Evolutionary conservation across 1,284 basidiomycete genomes (phyloP).

Genomic region (Ustilago crameri): DNA sequence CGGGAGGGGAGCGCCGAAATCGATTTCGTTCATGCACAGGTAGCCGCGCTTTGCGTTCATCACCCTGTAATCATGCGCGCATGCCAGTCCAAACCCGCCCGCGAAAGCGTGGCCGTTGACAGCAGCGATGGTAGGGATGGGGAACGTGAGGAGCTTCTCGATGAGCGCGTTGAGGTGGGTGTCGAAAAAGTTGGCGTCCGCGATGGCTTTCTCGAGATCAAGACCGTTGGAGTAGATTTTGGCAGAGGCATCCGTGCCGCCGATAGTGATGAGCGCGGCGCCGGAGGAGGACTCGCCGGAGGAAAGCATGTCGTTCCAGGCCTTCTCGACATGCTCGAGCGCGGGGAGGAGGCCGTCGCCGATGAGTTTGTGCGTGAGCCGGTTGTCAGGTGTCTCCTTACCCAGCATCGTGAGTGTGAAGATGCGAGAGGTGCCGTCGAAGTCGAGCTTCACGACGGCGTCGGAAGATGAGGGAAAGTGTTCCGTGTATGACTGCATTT

Average conservation of each 20-base stretch:
- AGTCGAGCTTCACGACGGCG: conserved; percentile 34
- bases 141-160: conserved; percentile 70
- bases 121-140: conserved; percentile 78
- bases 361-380: conserved; percentile 74
- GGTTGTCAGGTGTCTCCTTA: conserved; percentile 73
- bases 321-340: conserved; percentile 79
- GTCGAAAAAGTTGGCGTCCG: conserved; percentile 77
- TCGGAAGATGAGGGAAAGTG: conserved; percentile 16
- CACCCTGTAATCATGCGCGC: conserved; percentile 88
- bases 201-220: conserved; percentile 76
- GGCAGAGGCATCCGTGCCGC: conserved; percentile 23
- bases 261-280: conserved; percentile 61
- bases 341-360: conserved; percentile 77
- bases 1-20: conserved; percentile 59
- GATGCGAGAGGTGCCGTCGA: conserved; percentile 42
- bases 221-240: conserved; percentile 73
- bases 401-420: conserved; percentile 56
- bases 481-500: conserved; percentile 41
- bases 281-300: conserved; percentile 44
- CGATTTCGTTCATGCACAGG: conserved; percentile 87
- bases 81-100: conserved; percentile 81
- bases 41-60: conserved; percentile 86
- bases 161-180: conserved; percentile 70
- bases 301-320: conserved; percentile 75
- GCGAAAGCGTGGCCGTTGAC: conserved; percentile 94